Percentiles rank a stretch among this genome's conserved stretches.
phyloP scores from a whole-genome alignment of 768 basidiomycete species.

The Lactarius sanguifluus region DNA sequence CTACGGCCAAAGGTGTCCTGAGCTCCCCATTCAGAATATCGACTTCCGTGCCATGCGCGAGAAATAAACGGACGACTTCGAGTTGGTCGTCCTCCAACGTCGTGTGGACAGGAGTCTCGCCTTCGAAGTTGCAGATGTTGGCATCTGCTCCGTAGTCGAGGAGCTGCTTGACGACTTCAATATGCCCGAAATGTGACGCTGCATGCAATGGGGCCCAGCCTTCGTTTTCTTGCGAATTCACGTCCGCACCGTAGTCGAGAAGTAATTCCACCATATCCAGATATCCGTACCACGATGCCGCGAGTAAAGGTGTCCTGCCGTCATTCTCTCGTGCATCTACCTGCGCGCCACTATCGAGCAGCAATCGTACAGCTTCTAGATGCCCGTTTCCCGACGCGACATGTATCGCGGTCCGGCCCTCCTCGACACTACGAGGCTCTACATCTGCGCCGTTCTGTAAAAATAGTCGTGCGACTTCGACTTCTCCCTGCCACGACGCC shows the following conservation, averaged over 20 bases:
- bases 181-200: no score
- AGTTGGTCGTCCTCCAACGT: background rate
- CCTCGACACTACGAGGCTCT: rapidly evolving
- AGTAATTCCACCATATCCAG: no score
- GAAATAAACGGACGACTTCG: background rate
- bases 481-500: background rate
- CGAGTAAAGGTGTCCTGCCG: no score
- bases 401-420: background rate
- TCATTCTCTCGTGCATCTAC: no score
- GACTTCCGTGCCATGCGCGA: background rate
- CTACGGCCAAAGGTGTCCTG: background rate
- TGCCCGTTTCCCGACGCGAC: background rate
- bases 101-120: background rate
- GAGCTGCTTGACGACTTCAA: no score
- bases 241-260: no score
- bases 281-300: no score
- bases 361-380: no score
- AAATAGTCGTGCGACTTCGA: background rate
- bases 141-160: background rate
- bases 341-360: no score
- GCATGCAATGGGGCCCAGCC: no score
- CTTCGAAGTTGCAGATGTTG: background rate
- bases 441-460: background rate
- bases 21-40: background rate
- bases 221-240: no score